Evolutionary conservation across 1,284 basidiomycete species (phyloP), one percentile per base, ranked within the genome.

Genomic region (Bjerkandera adusta): DNA sequence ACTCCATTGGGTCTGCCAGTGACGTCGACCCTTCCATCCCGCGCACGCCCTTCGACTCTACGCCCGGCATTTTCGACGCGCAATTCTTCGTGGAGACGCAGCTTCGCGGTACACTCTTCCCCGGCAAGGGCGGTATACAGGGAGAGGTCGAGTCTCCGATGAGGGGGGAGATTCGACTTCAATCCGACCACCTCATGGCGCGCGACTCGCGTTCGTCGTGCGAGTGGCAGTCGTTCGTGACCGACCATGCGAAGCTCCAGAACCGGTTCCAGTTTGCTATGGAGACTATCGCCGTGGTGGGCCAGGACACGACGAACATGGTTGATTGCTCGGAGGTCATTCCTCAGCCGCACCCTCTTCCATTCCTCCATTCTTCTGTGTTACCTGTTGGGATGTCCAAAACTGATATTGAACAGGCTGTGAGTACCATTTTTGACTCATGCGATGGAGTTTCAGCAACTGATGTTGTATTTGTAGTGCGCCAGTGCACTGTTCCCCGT

Each of bases 231-330:
- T 50, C 51, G 12, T 55, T 56, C 33, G 55, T 59, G 30, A 54
- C 60, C 59, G 57, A 65, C 53, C 62, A 64, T 55, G 49, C 52
- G 7, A 59, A 57, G 51, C 56, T 66, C 51, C 52, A 54, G 46
- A 48, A 46, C 16, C 51, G 52, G 16, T 67, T 67, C 58, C 55
- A 56, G 46, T 52, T 53, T 21, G 65, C 60, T 21, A 62, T 66
- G 57, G 49, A 50, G 42, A 64, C 64, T 57, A 61, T 66, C 44
- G 50, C 62, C 15, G 48, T 64, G 40, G 54, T 65, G 55, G 64
- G 65, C 20, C 60, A 64, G 45, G 47, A 63, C 57, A 39, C 39
- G 34, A 51, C 34, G 50, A 21, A 43, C 30, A 53, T 61, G 20
- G 38, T 61, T 44, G 59, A 61, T 52, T 61, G 59, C 56, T 57